These are phyloP conservation scores for Beauveria caledonica DNA, from an alignment of 2,329 filamentous ascomycete species.

Conservation along the genomic window DNA sequence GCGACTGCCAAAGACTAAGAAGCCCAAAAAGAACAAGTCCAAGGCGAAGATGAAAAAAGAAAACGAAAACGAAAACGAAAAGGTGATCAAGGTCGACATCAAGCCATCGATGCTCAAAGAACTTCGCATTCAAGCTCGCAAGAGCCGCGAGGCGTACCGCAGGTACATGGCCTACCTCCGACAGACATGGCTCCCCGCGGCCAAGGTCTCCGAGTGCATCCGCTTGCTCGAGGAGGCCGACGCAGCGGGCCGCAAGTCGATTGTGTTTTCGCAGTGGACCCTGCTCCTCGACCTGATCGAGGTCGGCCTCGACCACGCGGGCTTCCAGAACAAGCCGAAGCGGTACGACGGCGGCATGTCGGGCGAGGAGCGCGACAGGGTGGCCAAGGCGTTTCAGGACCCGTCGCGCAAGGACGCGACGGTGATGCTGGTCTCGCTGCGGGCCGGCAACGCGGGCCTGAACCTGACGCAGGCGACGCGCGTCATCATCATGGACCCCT, in stretches of 20 bases:
- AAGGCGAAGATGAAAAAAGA: conserved; percentile 16
- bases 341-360: conserved; percentile 79
- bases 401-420: conserved; percentile 49
- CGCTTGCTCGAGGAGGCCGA: conserved; percentile 61
- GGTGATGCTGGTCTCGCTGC: conserved; percentile 74
- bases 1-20: conserved; percentile 11
- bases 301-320: conserved; percentile 58
- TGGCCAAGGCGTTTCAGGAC: conserved; percentile 57
- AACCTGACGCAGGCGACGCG: conserved; percentile 78
- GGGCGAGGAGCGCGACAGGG: conserved; percentile 56
- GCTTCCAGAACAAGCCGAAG: conserved; percentile 51
- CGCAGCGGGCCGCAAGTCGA: conserved; percentile 57
- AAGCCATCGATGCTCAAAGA: conserved; percentile 49
- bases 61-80: conserved; percentile 25
- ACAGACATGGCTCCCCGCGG: conserved; percentile 65
- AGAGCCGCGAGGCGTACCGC: conserved; percentile 55
- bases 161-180: conserved; percentile 62
- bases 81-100: conserved; percentile 36
- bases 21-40: conserved; percentile 13
- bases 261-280: conserved; percentile 75
- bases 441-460: conserved; percentile 75
- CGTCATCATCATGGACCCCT: conserved; percentile 85
- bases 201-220: conserved; percentile 74
- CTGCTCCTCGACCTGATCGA: conserved; percentile 66
- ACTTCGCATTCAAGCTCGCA: conserved; percentile 58